phyloP scores from a whole-genome alignment of 305 asterid genomes.

The Ruellia speciosa region DNA sequence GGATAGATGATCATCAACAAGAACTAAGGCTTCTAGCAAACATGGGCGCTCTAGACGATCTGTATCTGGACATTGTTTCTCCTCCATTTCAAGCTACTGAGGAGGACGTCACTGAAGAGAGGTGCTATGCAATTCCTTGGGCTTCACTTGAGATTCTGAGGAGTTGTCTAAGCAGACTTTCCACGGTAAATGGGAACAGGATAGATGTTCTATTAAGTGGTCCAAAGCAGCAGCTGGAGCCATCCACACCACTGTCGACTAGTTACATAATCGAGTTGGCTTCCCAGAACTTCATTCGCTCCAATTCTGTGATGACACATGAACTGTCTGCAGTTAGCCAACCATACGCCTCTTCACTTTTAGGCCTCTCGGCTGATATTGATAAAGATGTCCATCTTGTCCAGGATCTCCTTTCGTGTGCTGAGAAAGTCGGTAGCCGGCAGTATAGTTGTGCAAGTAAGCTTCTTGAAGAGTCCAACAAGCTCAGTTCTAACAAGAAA shows the following conservation, averaged over 20 bases:
- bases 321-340: constrained; percentile 7
- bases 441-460: constrained; percentile 27
- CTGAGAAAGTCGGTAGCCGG: constrained; percentile 25
- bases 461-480: constrained; percentile 18
- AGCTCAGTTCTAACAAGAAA: constrained; percentile 9
- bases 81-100: constrained; percentile 13
- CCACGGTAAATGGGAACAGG: background rate
- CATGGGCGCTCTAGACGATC: constrained; percentile 11
- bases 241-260: constrained; percentile 10
- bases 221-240: background rate
- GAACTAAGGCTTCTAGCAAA: constrained; percentile 3
- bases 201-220: background rate
- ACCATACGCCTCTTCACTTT: background rate
- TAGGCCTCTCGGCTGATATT: background rate
- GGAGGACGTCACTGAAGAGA: constrained; percentile 13
- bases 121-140: constrained; percentile 13
- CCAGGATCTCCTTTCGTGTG: constrained; percentile 21
- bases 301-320: background rate
- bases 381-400: constrained; percentile 24
- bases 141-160: constrained; percentile 20
- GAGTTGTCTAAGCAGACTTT: constrained; percentile 10
- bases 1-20: background rate
- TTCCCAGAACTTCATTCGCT: constrained; percentile 17
- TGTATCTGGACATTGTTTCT: constrained; percentile 10
- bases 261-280: constrained; percentile 19